Evolutionary conservation across 257 asterid genomes (phyloP), one percentile per base, ranked within the genome.

Genomic region (Nicotiana noctiflora): DNA sequence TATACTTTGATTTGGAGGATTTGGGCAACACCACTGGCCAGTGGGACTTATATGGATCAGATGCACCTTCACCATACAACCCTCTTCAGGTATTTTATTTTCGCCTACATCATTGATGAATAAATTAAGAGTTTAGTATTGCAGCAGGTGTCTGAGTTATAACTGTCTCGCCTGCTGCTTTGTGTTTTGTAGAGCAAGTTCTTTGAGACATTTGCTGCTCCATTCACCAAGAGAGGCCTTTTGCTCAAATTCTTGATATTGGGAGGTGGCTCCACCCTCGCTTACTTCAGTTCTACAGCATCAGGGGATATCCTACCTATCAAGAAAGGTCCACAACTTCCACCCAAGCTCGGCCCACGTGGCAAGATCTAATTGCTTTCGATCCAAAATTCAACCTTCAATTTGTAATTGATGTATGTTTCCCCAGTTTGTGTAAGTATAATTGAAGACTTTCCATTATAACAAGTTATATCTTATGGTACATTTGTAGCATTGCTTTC

Each of bases 41-140:
- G 81, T 94, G 98, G 98, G 98, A 94, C 84, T 85, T 93, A 91
- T 94, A 94, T 83, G 98, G 98, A 57, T 93, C 98, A 27, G 98
- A 94, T 88, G 97, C 96, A 7, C 93, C 98, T 57, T 93, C 98
- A 13, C 97, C 97, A 21, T 94, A 94, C 90, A 94, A 89, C 85
- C 9, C 93, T 61, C 90, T 94, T 68, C 98, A 94, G 98, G 98
- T 94, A 70, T 40, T 66, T 74, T 21, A 49, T 1, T 3, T 9
- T 81, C n/a, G 1, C 15, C 21, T n/a, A 27, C 19, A 27, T 27
- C 25, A 23, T 5, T 0, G 57, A 46, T 79, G 13, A n/a, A 53
- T 77, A 74, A 27, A 27, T 27, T 27, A 27, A 27, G 29, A 27
- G 2, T 1, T 27, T 27, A 27, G 57, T 52, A 15, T 52, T 14